Percentiles rank a stretch among this genome's conserved stretches.
These are phyloP conservation scores for Xerocomellus amylosporus DNA, from an alignment of 768 basidiomycete species.

Conservation along the genomic window DNA sequence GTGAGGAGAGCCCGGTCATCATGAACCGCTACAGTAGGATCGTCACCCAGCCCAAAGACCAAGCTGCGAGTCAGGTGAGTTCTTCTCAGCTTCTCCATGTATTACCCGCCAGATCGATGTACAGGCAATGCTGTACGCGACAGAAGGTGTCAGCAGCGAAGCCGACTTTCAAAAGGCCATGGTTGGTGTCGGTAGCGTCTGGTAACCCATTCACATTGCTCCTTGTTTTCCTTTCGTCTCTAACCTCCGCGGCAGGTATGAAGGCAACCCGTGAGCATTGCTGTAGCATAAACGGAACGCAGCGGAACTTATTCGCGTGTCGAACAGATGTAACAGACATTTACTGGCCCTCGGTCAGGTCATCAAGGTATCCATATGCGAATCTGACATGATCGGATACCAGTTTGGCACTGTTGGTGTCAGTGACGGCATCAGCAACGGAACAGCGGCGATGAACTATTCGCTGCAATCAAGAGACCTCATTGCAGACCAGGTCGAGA, in stretches of 20 bases:
- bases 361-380: constrained; percentile 74
- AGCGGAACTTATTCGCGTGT: not conserved
- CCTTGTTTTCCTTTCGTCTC: constrained; percentile 2
- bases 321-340: constrained; percentile 87
- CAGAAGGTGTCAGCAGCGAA: constrained; percentile 79
- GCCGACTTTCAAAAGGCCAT: constrained; percentile 92
- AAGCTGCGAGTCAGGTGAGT: constrained; percentile 88
- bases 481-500: constrained; percentile 96
- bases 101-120: not conserved
- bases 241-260: constrained; percentile 66
- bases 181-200: constrained; percentile 96
- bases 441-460: constrained; percentile 88
- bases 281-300: not conserved
- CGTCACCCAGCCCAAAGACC: constrained; percentile 89
- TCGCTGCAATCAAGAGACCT: constrained; percentile 98
- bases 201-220: constrained; percentile 52
- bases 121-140: constrained; percentile 99
- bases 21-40: constrained; percentile 74
- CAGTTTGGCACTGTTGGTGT: constrained; percentile 98
- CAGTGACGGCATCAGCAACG: constrained; percentile 99
- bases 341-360: constrained; percentile 84
- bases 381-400: constrained; percentile 81
- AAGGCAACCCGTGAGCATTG: constrained; percentile 88
- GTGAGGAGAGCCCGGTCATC: constrained; percentile 43
- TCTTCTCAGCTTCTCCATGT: not conserved